Percentiles rank a stretch among this genome's conserved stretches.
phyloP scores from a whole-genome alignment of 176 grass and related monocot species.

The Elaeis guineensis region DNA sequence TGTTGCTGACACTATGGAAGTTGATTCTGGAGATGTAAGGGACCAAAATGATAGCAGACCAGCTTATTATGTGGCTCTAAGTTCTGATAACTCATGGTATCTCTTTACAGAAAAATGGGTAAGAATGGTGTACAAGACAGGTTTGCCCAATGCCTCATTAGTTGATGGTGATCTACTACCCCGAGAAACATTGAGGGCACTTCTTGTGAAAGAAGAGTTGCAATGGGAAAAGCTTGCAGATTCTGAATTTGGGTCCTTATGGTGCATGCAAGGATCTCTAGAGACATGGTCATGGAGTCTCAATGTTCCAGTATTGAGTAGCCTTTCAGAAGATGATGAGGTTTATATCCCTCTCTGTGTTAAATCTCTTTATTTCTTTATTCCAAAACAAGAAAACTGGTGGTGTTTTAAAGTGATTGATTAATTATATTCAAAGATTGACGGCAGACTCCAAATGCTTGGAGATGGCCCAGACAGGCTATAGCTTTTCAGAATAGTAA shows the following conservation, averaged over 20 bases:
- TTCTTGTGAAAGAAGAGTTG: conserved; percentile 66
- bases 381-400: too few species aligned
- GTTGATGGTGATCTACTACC: conserved; percentile 54
- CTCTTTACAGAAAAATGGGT: conserved; percentile 96
- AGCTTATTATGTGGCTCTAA: conserved; percentile 79
- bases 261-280: conserved; percentile 80
- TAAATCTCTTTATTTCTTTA: too few species aligned
- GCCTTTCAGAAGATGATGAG: conserved; percentile 85
- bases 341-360: conserved; percentile 27
- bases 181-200: conserved; percentile 71
- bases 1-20: conserved; percentile 26
- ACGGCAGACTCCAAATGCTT: too few species aligned
- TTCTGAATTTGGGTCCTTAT: conserved; percentile 88
- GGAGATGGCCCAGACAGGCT: too few species aligned
- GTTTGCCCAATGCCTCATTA: conserved; percentile 49
- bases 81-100: conserved; percentile 99
- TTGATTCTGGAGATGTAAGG: conserved; percentile 24
- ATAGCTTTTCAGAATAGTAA: too few species aligned
- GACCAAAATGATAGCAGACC: conserved; percentile 20
- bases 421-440: too few species aligned
- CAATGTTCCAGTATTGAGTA: conserved; percentile 88
- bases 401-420: too few species aligned
- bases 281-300: conserved; percentile 99
- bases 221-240: conserved; percentile 73
- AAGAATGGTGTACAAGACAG: conserved; percentile 77